phyloP scores from a whole-genome alignment of 78 protist genomes.

The Protostelium mycophagum region DNA sequence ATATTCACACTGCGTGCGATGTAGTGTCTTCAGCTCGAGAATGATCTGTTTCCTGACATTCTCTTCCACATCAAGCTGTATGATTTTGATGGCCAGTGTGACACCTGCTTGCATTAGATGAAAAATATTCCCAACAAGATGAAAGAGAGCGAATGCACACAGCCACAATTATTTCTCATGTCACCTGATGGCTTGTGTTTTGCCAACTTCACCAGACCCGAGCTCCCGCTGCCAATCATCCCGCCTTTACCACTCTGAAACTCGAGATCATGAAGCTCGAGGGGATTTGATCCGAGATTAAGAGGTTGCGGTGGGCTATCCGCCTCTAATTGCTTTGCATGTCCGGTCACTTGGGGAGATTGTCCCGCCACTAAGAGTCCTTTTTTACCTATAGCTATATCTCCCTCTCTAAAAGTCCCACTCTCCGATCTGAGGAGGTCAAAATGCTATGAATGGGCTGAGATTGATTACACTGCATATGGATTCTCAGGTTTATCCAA shows the following conservation, averaged over 20 bases:
- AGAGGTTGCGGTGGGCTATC: not conserved
- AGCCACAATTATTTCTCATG: not conserved
- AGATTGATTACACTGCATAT: not conserved
- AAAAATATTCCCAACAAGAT: too few relatives aligned
- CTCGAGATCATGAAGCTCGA: constrained; percentile 46
- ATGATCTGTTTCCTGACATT: constrained; percentile 62
- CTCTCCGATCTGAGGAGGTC: constrained; percentile 30
- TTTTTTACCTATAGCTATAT: constrained; percentile 33
- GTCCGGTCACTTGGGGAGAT: constrained; percentile 21
- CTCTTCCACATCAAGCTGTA: constrained; percentile 58
- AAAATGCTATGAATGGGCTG: not conserved
- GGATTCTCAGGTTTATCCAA: not conserved
- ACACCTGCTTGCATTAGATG: not conserved
- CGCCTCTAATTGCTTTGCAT: constrained; percentile 7
- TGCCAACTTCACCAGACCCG: constrained; percentile 64
- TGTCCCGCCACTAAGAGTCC: constrained; percentile 51
- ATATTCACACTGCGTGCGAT: constrained; percentile 33
- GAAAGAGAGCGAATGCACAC: too few relatives aligned
- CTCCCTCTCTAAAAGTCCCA: constrained; percentile 64
- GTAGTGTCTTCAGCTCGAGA: constrained; percentile 59
- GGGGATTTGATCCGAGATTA: constrained; percentile 8
- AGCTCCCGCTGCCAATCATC: constrained; percentile 46
- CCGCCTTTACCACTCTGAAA: constrained; percentile 1
- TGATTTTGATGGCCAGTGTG: constrained; percentile 55
- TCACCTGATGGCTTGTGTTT: constrained; percentile 28